These are phyloP conservation scores for Pezicula neosporulosa DNA, from an alignment of 2,329 filamentous ascomycete species.

Conservation along the genomic window DNA sequence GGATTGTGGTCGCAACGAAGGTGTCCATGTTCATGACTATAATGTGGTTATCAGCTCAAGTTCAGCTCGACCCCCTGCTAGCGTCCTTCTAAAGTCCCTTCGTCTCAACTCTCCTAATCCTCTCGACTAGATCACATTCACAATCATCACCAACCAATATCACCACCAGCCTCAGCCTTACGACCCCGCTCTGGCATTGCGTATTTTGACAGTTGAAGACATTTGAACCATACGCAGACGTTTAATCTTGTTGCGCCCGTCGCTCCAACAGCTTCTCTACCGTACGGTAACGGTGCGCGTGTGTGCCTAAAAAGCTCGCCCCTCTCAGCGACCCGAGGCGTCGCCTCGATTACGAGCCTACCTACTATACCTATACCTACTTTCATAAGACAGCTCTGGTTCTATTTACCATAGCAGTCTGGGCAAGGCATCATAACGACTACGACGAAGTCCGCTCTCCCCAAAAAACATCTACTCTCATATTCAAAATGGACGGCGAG, in stretches of 20 bases:
- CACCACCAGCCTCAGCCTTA: neutral
- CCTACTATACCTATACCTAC: neutral
- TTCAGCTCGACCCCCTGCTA: too few relatives aligned
- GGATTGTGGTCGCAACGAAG: too few relatives aligned
- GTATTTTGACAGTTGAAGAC: neutral
- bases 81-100: neutral
- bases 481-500: slow-evolving; percentile 23
- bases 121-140: neutral
- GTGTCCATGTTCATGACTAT: too few relatives aligned
- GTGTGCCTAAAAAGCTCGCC: neutral
- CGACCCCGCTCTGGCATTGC: neutral
- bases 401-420: too few relatives aligned
- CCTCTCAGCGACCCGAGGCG: neutral
- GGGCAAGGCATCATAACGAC: too few relatives aligned
- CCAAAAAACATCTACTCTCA: neutral
- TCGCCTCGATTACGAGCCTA: neutral
- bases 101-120: neutral
- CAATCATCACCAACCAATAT: neutral
- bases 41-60: too few relatives aligned
- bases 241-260: neutral
- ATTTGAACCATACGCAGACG: neutral
- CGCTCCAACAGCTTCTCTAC: neutral
- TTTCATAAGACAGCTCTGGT: neutral
- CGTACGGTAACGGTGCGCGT: neutral
- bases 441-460: neutral